These are phyloP conservation scores for Heritiera fomes DNA, from an alignment of 345 rosid species.

Conservation along the genomic window DNA sequence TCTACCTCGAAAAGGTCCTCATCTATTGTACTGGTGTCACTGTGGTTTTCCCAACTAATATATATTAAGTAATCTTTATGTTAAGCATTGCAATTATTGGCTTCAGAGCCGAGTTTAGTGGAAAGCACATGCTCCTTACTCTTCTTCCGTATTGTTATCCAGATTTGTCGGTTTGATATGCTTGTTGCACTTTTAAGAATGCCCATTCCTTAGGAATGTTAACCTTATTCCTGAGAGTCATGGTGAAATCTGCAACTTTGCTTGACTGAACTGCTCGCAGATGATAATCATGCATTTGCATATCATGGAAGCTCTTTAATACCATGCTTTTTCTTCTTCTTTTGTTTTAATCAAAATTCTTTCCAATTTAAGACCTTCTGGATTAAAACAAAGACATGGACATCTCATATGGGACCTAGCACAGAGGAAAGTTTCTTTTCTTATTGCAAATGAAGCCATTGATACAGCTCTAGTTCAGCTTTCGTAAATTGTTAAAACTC, in stretches of 20 bases:
- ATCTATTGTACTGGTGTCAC: constrained; percentile 6
- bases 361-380: background rate
- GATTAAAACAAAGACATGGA: background rate
- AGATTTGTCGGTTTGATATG: background rate
- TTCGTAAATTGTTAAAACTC: background rate
- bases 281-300: constrained; percentile 6
- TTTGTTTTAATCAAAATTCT: too few species aligned
- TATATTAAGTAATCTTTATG: background rate
- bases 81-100: constrained; percentile 9
- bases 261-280: background rate
- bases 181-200: background rate
- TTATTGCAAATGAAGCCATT: background rate
- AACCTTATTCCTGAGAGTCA: background rate
- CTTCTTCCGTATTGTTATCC: background rate
- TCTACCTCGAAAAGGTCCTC: constrained; percentile 15
- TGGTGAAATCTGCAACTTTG: constrained; percentile 8
- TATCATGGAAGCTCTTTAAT: background rate
- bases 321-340: background rate
- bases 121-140: background rate
- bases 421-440: background rate
- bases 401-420: constrained; percentile 2
- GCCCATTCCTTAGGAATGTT: background rate
- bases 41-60: constrained; percentile 5
- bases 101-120: background rate
- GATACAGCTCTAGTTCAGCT: background rate